Percentiles rank a stretch among this genome's conserved stretches.
These are phyloP conservation scores for Spirogloea muscicola DNA, from an alignment of 139 green algal genomes.

Conservation along the genomic window DNA sequence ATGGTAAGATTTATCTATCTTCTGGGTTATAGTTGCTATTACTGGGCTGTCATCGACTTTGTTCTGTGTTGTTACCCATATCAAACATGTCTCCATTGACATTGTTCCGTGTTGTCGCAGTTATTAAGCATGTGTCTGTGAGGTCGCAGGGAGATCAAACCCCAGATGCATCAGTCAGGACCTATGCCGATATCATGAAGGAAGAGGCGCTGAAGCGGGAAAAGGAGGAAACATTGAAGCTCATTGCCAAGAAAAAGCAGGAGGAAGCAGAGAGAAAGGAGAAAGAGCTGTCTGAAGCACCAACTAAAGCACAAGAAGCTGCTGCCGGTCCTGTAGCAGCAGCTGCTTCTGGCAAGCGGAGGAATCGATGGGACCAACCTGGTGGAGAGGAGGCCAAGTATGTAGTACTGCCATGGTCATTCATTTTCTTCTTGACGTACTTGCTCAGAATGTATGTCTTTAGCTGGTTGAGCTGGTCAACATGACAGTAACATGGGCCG, in stretches of 20 bases:
- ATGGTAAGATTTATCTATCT: conserved; percentile 53
- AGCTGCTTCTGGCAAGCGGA: conserved; percentile 52
- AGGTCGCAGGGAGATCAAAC: conserved; percentile 67
- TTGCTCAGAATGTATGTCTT: too few relatives aligned
- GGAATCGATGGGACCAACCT: conserved; percentile 82
- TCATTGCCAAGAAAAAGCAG: conserved; percentile 80
- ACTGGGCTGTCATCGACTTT: too few relatives aligned
- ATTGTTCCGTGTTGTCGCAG: too few relatives aligned
- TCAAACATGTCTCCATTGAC: too few relatives aligned
- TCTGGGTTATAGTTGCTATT: neutral
- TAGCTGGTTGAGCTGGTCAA: too few relatives aligned
- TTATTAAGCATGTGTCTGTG: too few relatives aligned
- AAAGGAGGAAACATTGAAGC: conserved; percentile 85
- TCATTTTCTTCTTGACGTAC: too few relatives aligned
- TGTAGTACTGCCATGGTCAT: too few relatives aligned
- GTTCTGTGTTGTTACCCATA: too few relatives aligned
- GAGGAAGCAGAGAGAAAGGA: conserved; percentile 55
- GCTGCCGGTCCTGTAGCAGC: conserved; percentile 16
- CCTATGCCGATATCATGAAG: conserved; percentile 87
- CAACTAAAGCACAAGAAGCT: conserved; percentile 58
- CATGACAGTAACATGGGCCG: too few relatives aligned
- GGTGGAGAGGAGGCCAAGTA: conserved; percentile 31
- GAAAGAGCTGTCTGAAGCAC: conserved; percentile 28
- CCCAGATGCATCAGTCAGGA: conserved; percentile 68
- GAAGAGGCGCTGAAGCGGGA: conserved; percentile 75